Conservation (phyloP, 2,329 filamentous ascomycete genomes). For the Xylariaceae sp. region DNA sequence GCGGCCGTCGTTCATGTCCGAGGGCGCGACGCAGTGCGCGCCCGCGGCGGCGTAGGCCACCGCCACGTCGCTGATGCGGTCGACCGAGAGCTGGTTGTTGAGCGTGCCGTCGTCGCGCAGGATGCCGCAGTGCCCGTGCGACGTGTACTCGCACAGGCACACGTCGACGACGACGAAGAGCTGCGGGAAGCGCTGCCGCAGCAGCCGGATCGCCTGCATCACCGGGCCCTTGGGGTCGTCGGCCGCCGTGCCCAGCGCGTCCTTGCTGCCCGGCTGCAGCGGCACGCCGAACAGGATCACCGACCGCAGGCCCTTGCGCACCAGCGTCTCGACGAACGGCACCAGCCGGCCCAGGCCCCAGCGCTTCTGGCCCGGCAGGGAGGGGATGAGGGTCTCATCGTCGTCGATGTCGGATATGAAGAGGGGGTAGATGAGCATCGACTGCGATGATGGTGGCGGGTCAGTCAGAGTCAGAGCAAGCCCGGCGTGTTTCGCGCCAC, state of each 20-base stretch:
- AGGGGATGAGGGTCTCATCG: slow-evolving; percentile 84
- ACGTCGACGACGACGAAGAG: slow-evolving; percentile 91
- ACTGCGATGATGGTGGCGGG: slow-evolving; percentile 54
- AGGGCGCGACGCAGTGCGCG: slow-evolving; percentile 92
- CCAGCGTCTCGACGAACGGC: slow-evolving; percentile 75
- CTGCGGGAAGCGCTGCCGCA: slow-evolving; percentile 78
- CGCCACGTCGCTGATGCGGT: slow-evolving; percentile 96
- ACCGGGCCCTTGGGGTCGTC: slow-evolving; percentile 92
- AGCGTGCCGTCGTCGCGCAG: slow-evolving; percentile 85
- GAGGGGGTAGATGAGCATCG: slow-evolving; percentile 96
- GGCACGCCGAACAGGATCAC: slow-evolving; percentile 97
- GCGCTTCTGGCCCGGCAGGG: slow-evolving; percentile 83
- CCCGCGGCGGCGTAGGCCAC: slow-evolving; percentile 92
- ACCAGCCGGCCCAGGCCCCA: slow-evolving; percentile 81
- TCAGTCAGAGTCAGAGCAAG: no score
- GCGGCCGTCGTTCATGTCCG: slow-evolving; percentile 97
- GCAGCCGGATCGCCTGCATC: slow-evolving; percentile 74
- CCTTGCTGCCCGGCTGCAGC: slow-evolving; percentile 71
- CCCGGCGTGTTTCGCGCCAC: no score
- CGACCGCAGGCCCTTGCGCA: slow-evolving; percentile 82
- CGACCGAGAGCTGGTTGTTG: slow-evolving; percentile 89
- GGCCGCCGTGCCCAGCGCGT: slow-evolving; percentile 82
- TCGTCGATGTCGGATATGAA: slow-evolving; percentile 94
- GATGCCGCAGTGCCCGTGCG: slow-evolving; percentile 95
- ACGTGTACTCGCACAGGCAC: slow-evolving; percentile 97